Evolutionary conservation across 1,284 basidiomycete genomes (phyloP), one percentile per base, ranked within the genome.

Genomic region (Wolfiporia cocos): DNA sequence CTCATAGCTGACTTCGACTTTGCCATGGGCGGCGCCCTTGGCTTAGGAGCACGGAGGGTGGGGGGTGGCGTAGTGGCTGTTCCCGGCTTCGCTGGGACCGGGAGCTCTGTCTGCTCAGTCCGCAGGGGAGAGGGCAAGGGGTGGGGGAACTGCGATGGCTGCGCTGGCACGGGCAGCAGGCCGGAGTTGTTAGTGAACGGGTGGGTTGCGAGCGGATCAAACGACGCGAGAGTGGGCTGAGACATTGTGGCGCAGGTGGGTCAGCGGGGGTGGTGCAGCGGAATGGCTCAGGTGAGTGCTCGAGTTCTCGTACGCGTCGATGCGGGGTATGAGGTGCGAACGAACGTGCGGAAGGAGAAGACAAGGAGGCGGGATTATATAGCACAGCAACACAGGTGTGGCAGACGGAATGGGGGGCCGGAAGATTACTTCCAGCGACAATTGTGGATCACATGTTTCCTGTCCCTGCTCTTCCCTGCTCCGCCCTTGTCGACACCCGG

Each of bases 111-210:
- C 39, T 19, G 26, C 24, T 40, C 36, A 20, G 53, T 47, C 42
- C 10, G 52, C 44, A 50, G 32, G 52, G 58, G 47, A 5, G 63
- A 55, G 28, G 69, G 63, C 34, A 70, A 57, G 35, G 63, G 62
- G 47, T 44, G 70, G 52, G 59, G 57, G 55, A 76, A 76, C 42
- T 65, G 59, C 6, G 74, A 74, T 18, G 75, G 76, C 28, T 59
- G 54, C 14, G 73, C 67, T 35, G 74, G 69, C 46, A 60, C 59
- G 12, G 73, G 69, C 15, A 67, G 49, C 33, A 74, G 51, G 29
- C 73, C 71, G 42, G 70, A 73, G 56, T 62, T 69, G 57, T 78
- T 77, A 21, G 76, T 80, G 69, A 81, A 81, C 12, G 76, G 75
- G 57, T 81, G 76, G 22, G 65, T 69, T 15, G 70, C 73, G 52